Evolutionary conservation across 495 filamentous ascomycete genomes (phyloP).

Genomic region (Cercophora newfieldiana): DNA sequence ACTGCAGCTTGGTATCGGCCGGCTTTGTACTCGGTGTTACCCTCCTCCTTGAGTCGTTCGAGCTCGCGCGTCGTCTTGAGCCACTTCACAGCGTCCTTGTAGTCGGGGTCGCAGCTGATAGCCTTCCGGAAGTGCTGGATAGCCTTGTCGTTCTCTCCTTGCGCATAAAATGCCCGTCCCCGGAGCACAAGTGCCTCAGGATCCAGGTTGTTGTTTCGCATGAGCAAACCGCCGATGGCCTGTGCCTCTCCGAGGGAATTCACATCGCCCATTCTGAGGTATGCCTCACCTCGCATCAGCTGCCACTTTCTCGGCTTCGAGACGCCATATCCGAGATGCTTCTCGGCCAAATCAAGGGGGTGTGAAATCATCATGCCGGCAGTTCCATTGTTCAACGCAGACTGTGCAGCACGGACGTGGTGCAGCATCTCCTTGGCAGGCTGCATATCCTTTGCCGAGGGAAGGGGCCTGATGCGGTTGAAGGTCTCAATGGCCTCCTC

Average conservation of each 20-base stretch:
- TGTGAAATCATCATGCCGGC: constrained; percentile 87
- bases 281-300: constrained; percentile 89
- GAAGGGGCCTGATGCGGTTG: constrained; percentile 67
- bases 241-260: constrained; percentile 90
- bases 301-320: constrained; percentile 87
- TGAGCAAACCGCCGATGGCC: constrained; percentile 82
- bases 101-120: constrained; percentile 87
- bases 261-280: constrained; percentile 85
- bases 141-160: constrained; percentile 93
- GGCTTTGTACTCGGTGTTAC: constrained; percentile 85
- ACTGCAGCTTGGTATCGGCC: constrained; percentile 75
- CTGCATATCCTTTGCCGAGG: constrained; percentile 77
- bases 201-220: constrained; percentile 84
- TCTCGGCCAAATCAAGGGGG: constrained; percentile 86
- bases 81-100: constrained; percentile 78
- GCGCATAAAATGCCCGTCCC: constrained; percentile 81
- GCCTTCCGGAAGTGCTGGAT: constrained; percentile 91
- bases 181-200: constrained; percentile 91
- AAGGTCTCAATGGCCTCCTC: constrained; percentile 83
- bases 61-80: constrained; percentile 84
- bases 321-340: constrained; percentile 69
- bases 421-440: constrained; percentile 79
- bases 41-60: constrained; percentile 91
- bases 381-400: constrained; percentile 68
- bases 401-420: constrained; percentile 78